Evolutionary conservation across 2,329 filamentous ascomycete genomes (phyloP).

Genomic region (Corniculantispora saksenae): DNA sequence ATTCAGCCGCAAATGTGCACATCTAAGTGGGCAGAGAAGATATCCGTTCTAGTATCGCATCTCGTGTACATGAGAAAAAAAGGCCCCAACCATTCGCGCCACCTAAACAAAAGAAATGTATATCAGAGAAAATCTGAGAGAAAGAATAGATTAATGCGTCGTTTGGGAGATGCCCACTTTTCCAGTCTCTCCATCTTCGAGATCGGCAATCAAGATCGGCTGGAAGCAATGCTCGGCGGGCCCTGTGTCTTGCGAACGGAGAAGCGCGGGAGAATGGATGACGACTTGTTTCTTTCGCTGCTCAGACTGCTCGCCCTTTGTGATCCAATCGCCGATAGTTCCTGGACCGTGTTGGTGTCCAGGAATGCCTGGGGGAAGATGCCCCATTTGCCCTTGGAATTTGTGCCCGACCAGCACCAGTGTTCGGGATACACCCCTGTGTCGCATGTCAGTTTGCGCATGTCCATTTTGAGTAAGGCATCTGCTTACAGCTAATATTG

Average conservation of each 20-base stretch:
- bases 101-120: neutral
- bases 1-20: neutral
- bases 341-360: constrained; percentile 46
- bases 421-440: constrained; percentile 48
- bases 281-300: constrained; percentile 37
- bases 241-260: constrained; percentile 28
- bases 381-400: constrained; percentile 53
- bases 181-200: neutral
- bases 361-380: constrained; percentile 55
- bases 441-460: constrained; percentile 11
- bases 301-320: constrained; percentile 34
- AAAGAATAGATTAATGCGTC: no score
- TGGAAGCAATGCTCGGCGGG: constrained; percentile 35
- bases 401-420: constrained; percentile 59
- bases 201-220: constrained; percentile 23
- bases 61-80: neutral
- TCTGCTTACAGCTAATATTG: constrained; percentile 59
- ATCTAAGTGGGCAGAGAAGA: neutral
- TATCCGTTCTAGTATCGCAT: neutral
- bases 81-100: no score
- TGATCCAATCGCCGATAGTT: constrained; percentile 30
- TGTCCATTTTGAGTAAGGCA: neutral
- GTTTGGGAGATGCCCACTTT: no score
- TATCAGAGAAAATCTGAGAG: neutral
- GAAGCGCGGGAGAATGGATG: constrained; percentile 37